A percentile compares a stretch with the other conserved stretches of the same genome.
Evolutionary conservation across 257 asterid species (phyloP).

Genomic region (Fraxinus anomala): DNA sequence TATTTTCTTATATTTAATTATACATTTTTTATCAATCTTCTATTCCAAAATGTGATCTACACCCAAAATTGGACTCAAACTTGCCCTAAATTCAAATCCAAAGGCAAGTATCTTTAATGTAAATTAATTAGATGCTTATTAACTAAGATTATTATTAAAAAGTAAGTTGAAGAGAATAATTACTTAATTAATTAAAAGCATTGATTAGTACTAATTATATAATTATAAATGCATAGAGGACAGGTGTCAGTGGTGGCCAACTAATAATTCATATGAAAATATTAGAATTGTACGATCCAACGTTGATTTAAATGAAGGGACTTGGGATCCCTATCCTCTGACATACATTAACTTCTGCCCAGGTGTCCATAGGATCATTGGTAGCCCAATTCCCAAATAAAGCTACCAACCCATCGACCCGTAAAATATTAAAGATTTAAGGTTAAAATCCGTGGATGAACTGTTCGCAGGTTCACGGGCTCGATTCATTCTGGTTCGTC

Average conservation of each 20-base stretch:
- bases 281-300: conserved; percentile 31
- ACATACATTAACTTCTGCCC: neutral
- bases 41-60: too few species aligned
- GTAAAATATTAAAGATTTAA: too few species aligned
- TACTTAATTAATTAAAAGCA: neutral
- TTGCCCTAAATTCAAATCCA: neutral
- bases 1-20: too few species aligned
- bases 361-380: neutral
- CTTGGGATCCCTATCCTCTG: conserved; percentile 6
- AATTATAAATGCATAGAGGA: conserved; percentile 19
- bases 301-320: conserved; percentile 14
- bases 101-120: conserved; percentile 2
- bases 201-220: conserved; percentile 26
- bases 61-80: too few species aligned
- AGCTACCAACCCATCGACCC: too few species aligned
- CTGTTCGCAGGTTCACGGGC: too few species aligned
- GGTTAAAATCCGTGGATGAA: too few species aligned
- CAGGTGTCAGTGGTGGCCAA: conserved; percentile 4
- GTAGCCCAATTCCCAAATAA: neutral
- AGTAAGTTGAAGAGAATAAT: too few species aligned
- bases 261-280: neutral
- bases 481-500: too few species aligned
- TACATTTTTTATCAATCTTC: too few species aligned
- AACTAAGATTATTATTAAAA: too few species aligned
- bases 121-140: neutral